Evolutionary conservation across 345 rosid genomes (phyloP), one percentile per base, ranked within the genome.

Genomic region (Hibiscus syriacus): DNA sequence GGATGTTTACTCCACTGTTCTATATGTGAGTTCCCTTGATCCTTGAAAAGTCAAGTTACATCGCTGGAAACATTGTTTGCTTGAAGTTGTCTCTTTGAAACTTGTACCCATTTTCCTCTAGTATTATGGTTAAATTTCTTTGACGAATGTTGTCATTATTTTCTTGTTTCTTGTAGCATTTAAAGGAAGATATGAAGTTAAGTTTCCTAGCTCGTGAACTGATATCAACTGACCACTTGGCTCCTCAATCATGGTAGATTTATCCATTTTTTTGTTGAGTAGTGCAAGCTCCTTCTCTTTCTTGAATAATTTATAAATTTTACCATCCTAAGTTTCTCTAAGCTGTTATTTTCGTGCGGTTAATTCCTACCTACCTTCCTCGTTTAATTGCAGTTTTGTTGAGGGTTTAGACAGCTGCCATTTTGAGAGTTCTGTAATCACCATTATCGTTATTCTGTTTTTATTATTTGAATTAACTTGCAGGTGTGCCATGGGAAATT

Each of bases 401-500:
- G 52, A 30, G 8, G 2, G 36, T 57, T 45, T 14, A 30, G 27
- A 55, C 7, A 0, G 2, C 25, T 23, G 50, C 39, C 34, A 48
- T 58, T 13, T 26, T 38, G 2, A 52, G 34, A 23, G 36, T 34
- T 76, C n/a, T 38, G 22, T 52, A 29, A 2, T 58, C 14, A n/a
- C 13, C 23, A n/a, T n/a, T 26, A 25, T 49, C 17, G 8, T 60
- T 13, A 0, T 69, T 62, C 58, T 30, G n/a, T 22, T 26, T 22
- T 55, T 17, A 52, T 23, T 52, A 7, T 68, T 61, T 67, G 26
- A 27, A 65, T 74, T 71, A 57, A 38, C 67, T 53, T 82, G 77
- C 78, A 94, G 98, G 98, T 87, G 91, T 84, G 99, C 99, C 60
- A 85, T 91, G 95, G 99, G 99, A 60, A 94, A 94, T 69, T 87